phyloP scores from a whole-genome alignment of 768 basidiomycete genomes.

The Trametes sanguinea region DNA sequence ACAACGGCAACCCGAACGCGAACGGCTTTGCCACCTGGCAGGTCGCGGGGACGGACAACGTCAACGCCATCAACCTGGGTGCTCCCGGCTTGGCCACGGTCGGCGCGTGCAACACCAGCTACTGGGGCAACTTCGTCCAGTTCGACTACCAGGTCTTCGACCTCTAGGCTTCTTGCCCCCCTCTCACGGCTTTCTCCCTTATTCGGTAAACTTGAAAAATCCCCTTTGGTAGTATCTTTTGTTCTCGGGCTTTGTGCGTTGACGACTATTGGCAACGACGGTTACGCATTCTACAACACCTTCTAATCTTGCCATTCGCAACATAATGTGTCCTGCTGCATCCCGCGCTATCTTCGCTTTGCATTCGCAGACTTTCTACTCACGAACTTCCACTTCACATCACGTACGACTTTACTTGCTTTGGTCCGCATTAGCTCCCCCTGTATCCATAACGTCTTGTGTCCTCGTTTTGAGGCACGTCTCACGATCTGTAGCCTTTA shows the following conservation, averaged over 20 bases:
- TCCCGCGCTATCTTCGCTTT: neutral
- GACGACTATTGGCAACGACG: conserved; percentile 16
- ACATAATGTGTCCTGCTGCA: conserved; percentile 2
- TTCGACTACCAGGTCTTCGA: conserved; percentile 74
- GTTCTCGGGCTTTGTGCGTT: conserved; percentile 11
- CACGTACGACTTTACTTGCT: neutral
- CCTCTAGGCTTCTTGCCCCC: conserved; percentile 21
- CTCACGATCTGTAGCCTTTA: conserved; percentile 20
- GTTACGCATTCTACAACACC: conserved; percentile 12
- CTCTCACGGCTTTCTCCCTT: neutral
- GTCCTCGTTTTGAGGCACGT: neutral
- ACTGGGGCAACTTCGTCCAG: conserved; percentile 64
- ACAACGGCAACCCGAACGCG: conserved; percentile 63
- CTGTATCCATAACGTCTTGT: conserved; percentile 22
- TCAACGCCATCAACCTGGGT: conserved; percentile 64
- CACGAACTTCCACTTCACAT: neutral
- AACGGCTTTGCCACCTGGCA: conserved; percentile 51
- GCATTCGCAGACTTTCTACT: conserved; percentile 2
- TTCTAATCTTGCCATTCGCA: conserved; percentile 4
- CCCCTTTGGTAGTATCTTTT: neutral
- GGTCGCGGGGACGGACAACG: conserved; percentile 49
- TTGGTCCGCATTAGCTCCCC: neutral
- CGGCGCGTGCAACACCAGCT: conserved; percentile 62
- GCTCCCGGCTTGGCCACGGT: conserved; percentile 51
- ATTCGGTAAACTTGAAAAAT: neutral